Conservation (phyloP, 2,329 filamentous ascomycete species). For the Venturia pyrina region DNA sequence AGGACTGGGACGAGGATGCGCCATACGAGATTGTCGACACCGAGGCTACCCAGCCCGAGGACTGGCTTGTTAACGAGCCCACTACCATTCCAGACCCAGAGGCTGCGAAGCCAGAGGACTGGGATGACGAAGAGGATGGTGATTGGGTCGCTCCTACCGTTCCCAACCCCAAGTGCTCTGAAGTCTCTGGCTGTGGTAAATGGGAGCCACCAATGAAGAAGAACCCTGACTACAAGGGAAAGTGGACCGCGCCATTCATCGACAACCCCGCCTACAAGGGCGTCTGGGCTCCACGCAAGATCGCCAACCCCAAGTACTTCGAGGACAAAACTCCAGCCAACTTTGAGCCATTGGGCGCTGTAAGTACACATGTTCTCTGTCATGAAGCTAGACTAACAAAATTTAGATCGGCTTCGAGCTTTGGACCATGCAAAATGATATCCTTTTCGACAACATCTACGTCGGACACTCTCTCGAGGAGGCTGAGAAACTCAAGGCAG, state of each 20-base stretch:
- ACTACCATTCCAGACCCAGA: conserved; percentile 79
- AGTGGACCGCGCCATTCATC: conserved; percentile 85
- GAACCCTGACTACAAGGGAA: conserved; percentile 98
- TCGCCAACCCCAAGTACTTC: conserved; percentile 89
- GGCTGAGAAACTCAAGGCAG: conserved; percentile 75
- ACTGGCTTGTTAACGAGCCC: conserved; percentile 92
- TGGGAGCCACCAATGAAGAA: conserved; percentile 88
- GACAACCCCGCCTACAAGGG: conserved; percentile 99
- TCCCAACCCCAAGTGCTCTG: conserved; percentile 90
- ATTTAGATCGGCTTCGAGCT: conserved; percentile 90
- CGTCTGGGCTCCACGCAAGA: conserved; percentile 87
- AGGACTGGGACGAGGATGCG: conserved; percentile 98
- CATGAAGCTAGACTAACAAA: not conserved
- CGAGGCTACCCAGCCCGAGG: conserved; percentile 80
- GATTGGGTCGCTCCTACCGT: conserved; percentile 90
- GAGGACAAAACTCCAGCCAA: conserved; percentile 96
- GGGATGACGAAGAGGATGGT: conserved; percentile 99
- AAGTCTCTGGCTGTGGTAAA: conserved; percentile 84
- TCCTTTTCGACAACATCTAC: conserved; percentile 99
- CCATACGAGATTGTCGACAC: conserved; percentile 94
- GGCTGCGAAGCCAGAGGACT: conserved; percentile 95
- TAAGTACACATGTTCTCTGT: conserved; percentile 43
- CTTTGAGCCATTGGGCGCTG: conserved; percentile 95
- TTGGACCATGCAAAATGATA: conserved; percentile 99
- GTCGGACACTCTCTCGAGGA: conserved; percentile 95